Conservation (phyloP, 257 asterid genomes). For the Solanum rostratum region DNA sequence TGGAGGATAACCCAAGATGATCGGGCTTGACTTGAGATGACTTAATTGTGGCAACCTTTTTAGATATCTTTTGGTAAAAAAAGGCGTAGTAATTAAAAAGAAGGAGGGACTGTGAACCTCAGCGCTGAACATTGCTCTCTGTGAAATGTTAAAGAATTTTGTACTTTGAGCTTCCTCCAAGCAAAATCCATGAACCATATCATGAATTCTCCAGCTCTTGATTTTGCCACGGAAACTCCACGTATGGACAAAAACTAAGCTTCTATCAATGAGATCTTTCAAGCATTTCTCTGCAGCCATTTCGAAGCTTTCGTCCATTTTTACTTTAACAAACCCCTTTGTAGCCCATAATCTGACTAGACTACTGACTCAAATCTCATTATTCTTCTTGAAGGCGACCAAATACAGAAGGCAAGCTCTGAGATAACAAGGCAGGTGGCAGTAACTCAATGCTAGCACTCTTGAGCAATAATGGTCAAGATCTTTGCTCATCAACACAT, state of each 20-base stretch:
- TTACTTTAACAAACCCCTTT: background rate
- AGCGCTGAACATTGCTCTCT: background rate
- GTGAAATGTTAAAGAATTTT: background rate
- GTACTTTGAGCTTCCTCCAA: background rate
- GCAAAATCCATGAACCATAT: slow-evolving; percentile 2
- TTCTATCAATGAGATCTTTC: background rate
- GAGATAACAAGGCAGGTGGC: background rate
- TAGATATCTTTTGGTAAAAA: background rate
- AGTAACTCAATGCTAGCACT: background rate
- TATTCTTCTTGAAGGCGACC: background rate
- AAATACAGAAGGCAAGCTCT: background rate
- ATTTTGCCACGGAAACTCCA: background rate
- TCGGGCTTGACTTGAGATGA: background rate
- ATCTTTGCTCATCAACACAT: background rate
- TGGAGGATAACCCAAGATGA: background rate
- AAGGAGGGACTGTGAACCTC: background rate
- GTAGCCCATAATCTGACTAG: background rate
- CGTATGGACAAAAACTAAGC: background rate
- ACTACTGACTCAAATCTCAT: background rate
- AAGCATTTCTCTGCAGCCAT: slow-evolving; percentile 1
- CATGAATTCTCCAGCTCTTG: slow-evolving; percentile 9
- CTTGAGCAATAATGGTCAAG: too few species aligned
- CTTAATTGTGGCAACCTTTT: background rate
- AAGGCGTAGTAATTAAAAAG: background rate
- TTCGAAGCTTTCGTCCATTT: background rate